phyloP scores from a whole-genome alignment of 1,284 basidiomycete species.

The Malassezia sympodialis region DNA sequence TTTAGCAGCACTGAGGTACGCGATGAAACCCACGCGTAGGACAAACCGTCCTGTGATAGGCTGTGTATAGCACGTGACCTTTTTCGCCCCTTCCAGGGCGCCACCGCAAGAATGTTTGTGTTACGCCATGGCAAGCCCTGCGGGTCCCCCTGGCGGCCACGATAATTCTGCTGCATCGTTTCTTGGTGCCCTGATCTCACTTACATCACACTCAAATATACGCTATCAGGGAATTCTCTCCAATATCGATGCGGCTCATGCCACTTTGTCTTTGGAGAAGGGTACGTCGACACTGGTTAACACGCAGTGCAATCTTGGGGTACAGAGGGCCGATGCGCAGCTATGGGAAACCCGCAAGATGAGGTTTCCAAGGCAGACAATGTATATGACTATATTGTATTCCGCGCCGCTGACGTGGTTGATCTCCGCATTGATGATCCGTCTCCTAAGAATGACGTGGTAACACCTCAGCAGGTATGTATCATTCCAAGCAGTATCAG shows the following conservation, averaged over 20 bases:
- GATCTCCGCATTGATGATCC: conserved; percentile 49
- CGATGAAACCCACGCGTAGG: conserved; percentile 15
- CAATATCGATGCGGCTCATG: conserved; percentile 68
- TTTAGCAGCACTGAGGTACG: conserved; percentile 54
- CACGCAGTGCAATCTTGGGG: conserved; percentile 71
- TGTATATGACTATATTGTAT: conserved; percentile 54
- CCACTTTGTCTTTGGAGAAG: conserved; percentile 75
- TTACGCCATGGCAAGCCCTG: neutral
- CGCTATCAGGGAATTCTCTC: conserved; percentile 76
- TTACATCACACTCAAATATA: conserved; percentile 80
- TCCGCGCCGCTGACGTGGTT: conserved; percentile 49
- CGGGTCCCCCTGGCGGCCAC: conserved; percentile 2
- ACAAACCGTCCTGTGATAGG: neutral
- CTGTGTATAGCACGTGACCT: conserved; percentile 5
- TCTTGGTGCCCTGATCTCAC: conserved; percentile 57
- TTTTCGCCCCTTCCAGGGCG: neutral
- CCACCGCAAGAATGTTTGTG: neutral
- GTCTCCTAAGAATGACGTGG: conserved; percentile 23
- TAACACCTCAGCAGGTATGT: conserved; percentile 3
- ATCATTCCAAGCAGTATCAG: conserved; percentile 1
- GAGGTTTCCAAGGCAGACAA: conserved; percentile 48
- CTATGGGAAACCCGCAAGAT: conserved; percentile 51
- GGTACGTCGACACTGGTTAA: conserved; percentile 52
- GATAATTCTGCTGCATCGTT: conserved; percentile 33
- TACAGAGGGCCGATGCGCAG: conserved; percentile 62